Evolutionary conservation across 2,329 filamentous ascomycete species (phyloP).

Genomic region (Penicillium rolfsii): DNA sequence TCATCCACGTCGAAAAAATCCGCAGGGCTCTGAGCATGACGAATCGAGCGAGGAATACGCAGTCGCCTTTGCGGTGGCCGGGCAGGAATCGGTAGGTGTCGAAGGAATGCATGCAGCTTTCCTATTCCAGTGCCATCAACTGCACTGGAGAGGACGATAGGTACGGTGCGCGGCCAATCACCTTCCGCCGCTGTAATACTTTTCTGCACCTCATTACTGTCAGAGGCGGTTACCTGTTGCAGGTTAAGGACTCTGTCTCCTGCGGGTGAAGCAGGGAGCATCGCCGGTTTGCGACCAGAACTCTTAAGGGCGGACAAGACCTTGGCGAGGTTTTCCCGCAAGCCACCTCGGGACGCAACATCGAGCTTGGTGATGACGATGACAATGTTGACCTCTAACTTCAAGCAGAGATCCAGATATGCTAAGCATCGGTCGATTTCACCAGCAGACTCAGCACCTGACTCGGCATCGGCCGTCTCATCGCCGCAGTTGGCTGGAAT

Average conservation of each 20-base stretch:
- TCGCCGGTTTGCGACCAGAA: conserved; percentile 71
- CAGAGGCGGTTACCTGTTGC: conserved; percentile 58
- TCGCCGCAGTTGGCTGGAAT: conserved; percentile 74
- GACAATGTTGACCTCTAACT: conserved; percentile 74
- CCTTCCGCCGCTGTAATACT: conserved; percentile 51
- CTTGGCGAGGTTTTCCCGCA: conserved; percentile 72
- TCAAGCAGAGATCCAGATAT: conserved; percentile 83
- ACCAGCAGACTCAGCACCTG: conserved; percentile 38
- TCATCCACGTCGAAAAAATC: conserved; percentile 89
- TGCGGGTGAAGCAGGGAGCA: conserved; percentile 57
- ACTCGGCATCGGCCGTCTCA: conserved; percentile 44
- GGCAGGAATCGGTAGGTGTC: conserved; percentile 71
- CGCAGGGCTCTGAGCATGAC: conserved; percentile 55
- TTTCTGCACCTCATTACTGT: conserved; percentile 62
- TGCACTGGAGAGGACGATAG: conserved; percentile 84
- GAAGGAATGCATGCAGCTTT: conserved; percentile 78
- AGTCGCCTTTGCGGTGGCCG: conserved; percentile 31
- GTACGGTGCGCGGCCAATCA: conserved; percentile 62
- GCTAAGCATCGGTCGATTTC: conserved; percentile 74
- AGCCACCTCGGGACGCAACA: conserved; percentile 71
- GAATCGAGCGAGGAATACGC: conserved; percentile 18
- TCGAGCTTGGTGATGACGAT: conserved; percentile 92
- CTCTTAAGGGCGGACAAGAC: conserved; percentile 78
- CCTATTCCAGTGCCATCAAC: conserved; percentile 82
- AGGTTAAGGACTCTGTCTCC: conserved; percentile 58